phyloP scores from a whole-genome alignment of 108 stramenopile species.

The Fragilariopsis cylindrus region DNA sequence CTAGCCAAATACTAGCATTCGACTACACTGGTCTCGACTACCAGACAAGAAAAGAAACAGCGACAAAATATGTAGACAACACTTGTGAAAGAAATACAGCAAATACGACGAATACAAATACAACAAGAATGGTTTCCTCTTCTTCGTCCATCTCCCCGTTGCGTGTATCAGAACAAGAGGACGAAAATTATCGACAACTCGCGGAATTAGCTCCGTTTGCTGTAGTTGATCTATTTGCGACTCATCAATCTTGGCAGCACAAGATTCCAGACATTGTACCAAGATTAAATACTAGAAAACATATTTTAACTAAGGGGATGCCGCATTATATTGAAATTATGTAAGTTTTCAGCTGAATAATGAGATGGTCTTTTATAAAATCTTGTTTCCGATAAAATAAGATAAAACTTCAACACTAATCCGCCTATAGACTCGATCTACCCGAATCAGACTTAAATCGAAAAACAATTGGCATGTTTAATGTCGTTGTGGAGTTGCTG shows the following conservation, averaged over 20 bases:
- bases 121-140: background rate
- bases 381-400: too few relatives aligned
- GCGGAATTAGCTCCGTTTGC: constrained; percentile 36
- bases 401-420: too few relatives aligned
- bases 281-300: constrained; percentile 4
- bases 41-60: constrained; percentile 13
- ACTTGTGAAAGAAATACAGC: background rate
- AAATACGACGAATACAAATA: constrained; percentile 6
- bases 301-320: constrained; percentile 46
- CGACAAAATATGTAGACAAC: background rate
- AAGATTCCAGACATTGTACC: constrained; percentile 34
- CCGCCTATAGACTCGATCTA: constrained; percentile 34
- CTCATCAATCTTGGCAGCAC: constrained; percentile 37
- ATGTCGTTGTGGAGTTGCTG: constrained; percentile 51
- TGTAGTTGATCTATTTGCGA: constrained; percentile 45
- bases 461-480: constrained; percentile 57
- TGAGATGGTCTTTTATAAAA: too few relatives aligned
- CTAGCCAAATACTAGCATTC: constrained; percentile 33
- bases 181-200: background rate
- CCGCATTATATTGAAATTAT: constrained; percentile 66
- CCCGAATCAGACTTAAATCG: constrained; percentile 69
- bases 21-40: constrained; percentile 42
- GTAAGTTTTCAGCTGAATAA: too few relatives aligned
- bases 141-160: background rate
- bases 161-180: background rate